Percentiles rank a stretch among this genome's conserved stretches.
These are phyloP conservation scores for Pisolithus sp. DNA, from an alignment of 768 basidiomycete genomes.

Conservation along the genomic window DNA sequence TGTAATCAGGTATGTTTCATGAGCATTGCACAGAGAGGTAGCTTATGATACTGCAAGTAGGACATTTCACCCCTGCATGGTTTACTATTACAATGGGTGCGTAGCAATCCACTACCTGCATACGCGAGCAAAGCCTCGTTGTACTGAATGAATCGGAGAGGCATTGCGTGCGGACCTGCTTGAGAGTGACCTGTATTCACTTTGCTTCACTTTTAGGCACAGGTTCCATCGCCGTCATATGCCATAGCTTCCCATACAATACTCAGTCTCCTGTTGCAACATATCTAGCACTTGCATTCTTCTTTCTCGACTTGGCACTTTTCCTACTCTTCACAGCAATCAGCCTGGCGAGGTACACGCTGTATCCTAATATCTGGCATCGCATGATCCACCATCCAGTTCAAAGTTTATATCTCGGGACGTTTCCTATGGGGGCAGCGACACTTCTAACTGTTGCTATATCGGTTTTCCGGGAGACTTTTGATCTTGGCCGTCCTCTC, in stretches of 20 bases:
- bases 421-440: constrained; percentile 53
- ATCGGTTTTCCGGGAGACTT: too few relatives aligned
- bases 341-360: constrained; percentile 43
- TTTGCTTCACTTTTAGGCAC: too few relatives aligned
- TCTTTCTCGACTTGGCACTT: constrained; percentile 52
- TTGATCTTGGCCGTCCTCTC: too few relatives aligned
- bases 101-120: constrained; percentile 40
- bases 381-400: constrained; percentile 44
- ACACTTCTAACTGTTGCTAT: constrained; percentile 49
- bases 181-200: too few relatives aligned
- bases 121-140: constrained; percentile 36
- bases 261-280: constrained; percentile 33
- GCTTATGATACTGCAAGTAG: constrained; percentile 15
- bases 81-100: constrained; percentile 55
- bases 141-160: too few relatives aligned
- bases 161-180: too few relatives aligned
- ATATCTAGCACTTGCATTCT: constrained; percentile 42
- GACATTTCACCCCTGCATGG: constrained; percentile 52
- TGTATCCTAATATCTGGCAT: constrained; percentile 46
- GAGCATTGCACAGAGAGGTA: too few relatives aligned
- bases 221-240: too few relatives aligned
- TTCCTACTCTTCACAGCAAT: constrained; percentile 45
- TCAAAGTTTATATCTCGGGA: constrained; percentile 44
- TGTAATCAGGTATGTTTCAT: too few relatives aligned
- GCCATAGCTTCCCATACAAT: constrained; percentile 45